Base-by-base conservation (phyloP, 2,329 filamentous ascomycete species). In the Phialemonium atrogriseum region DNA sequence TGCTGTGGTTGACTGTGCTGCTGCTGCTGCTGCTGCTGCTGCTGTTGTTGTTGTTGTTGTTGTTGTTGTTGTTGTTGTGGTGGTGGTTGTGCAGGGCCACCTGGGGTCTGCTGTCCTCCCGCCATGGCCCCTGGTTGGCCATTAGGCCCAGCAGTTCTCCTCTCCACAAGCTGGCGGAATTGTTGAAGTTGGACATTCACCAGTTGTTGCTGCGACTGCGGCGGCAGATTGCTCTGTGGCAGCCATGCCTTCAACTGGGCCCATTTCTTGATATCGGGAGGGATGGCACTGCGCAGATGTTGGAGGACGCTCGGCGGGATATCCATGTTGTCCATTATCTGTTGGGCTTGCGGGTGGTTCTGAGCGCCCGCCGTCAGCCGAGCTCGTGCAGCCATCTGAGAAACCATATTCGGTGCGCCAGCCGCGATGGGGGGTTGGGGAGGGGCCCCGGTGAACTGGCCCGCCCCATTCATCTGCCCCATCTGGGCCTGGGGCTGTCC, bases 231-330 rank as follows among this genome's bases (percentile, higher is more conserved):
- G 28, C 59, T 61, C 30, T 57, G 54, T 8, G 38, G 39, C 4
- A 66, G 40, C 59, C 61, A 68, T 2, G 42, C 35, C 42, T 63
- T 65, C 9, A 70, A 47, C 4, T 68, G 62, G 11, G 52, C 51
- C 67, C 67, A 71, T 39, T 64, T 70, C 47, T 66, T 67, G 5
- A 66, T 43, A 1, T 68, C 62, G 0, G 51, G 44, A 2, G 64
- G 62, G 3, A 66, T 35, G 13, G 47, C 48, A 10, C 30, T 43
- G 4, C 56, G 45, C 2, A 53, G 40, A 8, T 44, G 34, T 10
- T 52, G 44, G 10, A 59, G 38, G 5, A 66, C 42, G 10, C 52
- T 47, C 3, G 46, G 41, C 1, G 64, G 65, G 1, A 72, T 38
- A 9, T 70, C 66, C 60, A 70, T 61, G 8, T 43, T 53, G 36